phyloP scores from a whole-genome alignment of 1,284 basidiomycete genomes.

The Mycosarcoma maydis region DNA sequence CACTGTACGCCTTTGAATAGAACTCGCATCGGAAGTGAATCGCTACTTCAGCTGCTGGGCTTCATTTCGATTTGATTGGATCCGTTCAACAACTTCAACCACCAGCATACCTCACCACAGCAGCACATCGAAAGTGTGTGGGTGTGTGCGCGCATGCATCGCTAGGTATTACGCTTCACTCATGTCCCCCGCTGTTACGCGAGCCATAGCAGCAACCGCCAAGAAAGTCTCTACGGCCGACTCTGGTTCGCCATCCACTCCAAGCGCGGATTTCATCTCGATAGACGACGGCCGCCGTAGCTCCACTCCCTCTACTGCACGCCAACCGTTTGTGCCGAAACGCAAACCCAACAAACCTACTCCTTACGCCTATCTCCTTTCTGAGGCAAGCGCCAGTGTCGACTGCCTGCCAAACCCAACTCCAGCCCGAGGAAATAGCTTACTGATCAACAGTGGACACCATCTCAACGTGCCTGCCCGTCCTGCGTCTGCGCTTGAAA shows the following conservation, averaged over 20 bases:
- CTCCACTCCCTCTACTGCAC: conserved; percentile 7
- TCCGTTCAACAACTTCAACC: not conserved
- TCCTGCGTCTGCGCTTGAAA: conserved; percentile 24
- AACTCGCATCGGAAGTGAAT: not conserved
- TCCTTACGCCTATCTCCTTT: conserved; percentile 30
- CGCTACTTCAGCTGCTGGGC: no score
- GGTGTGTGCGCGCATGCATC: conserved; percentile 8
- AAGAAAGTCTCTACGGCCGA: no score
- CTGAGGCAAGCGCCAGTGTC: conserved; percentile 22
- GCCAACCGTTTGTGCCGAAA: conserved; percentile 37
- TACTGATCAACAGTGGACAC: not conserved
- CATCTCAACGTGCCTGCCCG: not conserved
- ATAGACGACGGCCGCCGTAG: conserved; percentile 10
- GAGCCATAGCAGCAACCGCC: conserved; percentile 27
- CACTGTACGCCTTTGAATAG: no score
- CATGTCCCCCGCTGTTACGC: conserved; percentile 43
- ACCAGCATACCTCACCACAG: not conserved
- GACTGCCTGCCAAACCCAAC: conserved; percentile 18
- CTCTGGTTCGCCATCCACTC: not conserved
- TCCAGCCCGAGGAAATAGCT: not conserved
- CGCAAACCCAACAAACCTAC: conserved; percentile 26
- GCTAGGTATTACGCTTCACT: not conserved
- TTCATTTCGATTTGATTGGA: no score
- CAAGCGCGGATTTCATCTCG: not conserved
- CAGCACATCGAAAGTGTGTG: conserved; percentile 12